These are phyloP conservation scores for Papiliotrema flavescens DNA, from an alignment of 1,284 basidiomycete species.

Conservation along the genomic window DNA sequence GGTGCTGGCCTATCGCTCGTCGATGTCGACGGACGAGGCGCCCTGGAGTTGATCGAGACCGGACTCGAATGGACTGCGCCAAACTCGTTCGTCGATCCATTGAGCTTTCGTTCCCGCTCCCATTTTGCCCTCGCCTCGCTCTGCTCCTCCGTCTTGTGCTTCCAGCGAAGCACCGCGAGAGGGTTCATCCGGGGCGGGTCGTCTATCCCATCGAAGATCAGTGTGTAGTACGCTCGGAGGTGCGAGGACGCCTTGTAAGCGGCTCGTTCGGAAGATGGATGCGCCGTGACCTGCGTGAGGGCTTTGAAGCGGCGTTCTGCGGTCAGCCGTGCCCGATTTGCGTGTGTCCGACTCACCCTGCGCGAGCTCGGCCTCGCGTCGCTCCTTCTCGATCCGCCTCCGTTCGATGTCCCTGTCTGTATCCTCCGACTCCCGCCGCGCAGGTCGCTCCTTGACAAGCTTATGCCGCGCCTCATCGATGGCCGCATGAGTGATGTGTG, in stretches of 20 bases:
- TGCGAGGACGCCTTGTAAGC: slow-evolving; percentile 38
- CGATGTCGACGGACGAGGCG: neutral
- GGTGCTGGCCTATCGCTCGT: neutral
- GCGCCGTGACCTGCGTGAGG: slow-evolving; percentile 39
- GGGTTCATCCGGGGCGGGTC: slow-evolving; percentile 39
- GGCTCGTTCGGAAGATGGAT: slow-evolving; percentile 36
- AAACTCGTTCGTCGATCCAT: slow-evolving; percentile 4
- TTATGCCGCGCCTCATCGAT: slow-evolving; percentile 17
- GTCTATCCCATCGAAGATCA: slow-evolving; percentile 39
- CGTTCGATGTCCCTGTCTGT: slow-evolving; percentile 18
- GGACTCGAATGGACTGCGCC: slow-evolving; percentile 8
- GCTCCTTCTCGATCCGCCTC: slow-evolving; percentile 30
- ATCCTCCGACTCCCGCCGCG: neutral
- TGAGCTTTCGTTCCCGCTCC: slow-evolving; percentile 16
- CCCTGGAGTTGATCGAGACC: slow-evolving; percentile 4
- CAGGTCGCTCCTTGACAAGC: slow-evolving; percentile 10
- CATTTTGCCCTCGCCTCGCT: slow-evolving; percentile 24
- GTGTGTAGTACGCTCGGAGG: slow-evolving; percentile 42
- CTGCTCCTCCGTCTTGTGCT: slow-evolving; percentile 29
- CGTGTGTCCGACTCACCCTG: slow-evolving; percentile 28
- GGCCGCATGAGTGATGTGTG: neutral
- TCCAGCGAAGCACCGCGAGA: slow-evolving; percentile 41
- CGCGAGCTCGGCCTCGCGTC: slow-evolving; percentile 36
- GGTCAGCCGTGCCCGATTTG: slow-evolving; percentile 3
- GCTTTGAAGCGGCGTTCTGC: slow-evolving; percentile 40